Base-by-base conservation (phyloP, 2,329 filamentous ascomycete genomes). In the Ophiocordyceps australis region DNA sequence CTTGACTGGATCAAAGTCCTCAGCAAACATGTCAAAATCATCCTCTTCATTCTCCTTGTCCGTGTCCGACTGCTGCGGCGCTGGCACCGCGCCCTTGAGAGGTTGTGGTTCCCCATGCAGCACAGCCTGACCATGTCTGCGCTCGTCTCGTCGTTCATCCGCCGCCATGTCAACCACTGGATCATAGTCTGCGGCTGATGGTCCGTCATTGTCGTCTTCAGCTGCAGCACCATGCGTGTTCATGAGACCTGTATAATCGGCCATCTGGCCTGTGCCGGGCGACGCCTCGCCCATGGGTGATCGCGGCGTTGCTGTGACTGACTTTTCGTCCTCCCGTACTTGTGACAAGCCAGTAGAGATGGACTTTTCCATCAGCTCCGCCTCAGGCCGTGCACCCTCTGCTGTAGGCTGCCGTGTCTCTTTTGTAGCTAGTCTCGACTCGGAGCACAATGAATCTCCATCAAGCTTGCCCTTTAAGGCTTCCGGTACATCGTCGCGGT, bases 181-280 rank as follows among this genome's bases (percentile, higher is more conserved):
- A 42, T 93, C 81, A 45, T 93, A 93, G 47, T 93, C 81, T 31
- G 82, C 83, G 23, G 85, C 85, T n/a, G 83, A 93, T 5, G 80
- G 78, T 6, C 76, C 81, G 39, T 89, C 76, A 34, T 69, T 65
- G 3, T 59, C 56, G 9, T 43, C 35, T 11, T 34, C 32, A 25
- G 54, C 52, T 22, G 38, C 39, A 33, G 56, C 50, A 19, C 53
- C 57, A 38, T 69, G 62, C 5, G 45, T 56, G 42, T 80, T 78
- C 47, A 71, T 67, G 35, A 81, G 59, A 35, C 74, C 67, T 29
- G 68, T 61, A 41, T 81, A 76, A 38, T 72, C 65, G 39, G 66
- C 55, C 38, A 81, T 61, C 30, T 70, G 63, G 33, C 80, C 64
- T 9, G 57, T 62, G 30, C 59, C 59, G 5, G 71, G 67, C 7